Evolutionary conservation across 768 basidiomycete genomes (phyloP).

Genomic region (Calocybe gangraenosa): DNA sequence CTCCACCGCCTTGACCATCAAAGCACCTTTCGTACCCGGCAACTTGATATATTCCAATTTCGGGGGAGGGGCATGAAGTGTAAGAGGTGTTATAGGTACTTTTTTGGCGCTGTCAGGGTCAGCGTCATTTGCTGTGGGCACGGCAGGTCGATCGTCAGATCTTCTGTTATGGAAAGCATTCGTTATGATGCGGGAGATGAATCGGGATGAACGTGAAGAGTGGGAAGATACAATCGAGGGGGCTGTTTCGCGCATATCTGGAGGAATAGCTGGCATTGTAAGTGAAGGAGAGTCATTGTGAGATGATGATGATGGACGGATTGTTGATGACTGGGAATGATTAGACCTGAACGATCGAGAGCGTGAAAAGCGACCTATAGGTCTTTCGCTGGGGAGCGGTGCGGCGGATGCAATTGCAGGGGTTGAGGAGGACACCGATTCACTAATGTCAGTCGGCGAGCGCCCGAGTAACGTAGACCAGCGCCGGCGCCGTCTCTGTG

Average conservation of each 20-base stretch:
- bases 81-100: slow-evolving; percentile 24
- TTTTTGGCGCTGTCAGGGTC: slow-evolving; percentile 38
- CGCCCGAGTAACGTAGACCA: slow-evolving; percentile 66
- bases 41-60: slow-evolving; percentile 92
- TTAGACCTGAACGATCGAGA: slow-evolving; percentile 39
- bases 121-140: slow-evolving; percentile 29
- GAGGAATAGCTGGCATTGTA: slow-evolving; percentile 19
- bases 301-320: slow-evolving; percentile 23
- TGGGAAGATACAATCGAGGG: slow-evolving; percentile 26
- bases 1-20: slow-evolving; percentile 84
- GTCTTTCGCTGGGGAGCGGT: slow-evolving; percentile 22
- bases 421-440: slow-evolving; percentile 11
- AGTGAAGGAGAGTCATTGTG: slow-evolving; percentile 18
- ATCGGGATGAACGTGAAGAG: slow-evolving; percentile 50
- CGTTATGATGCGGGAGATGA: slow-evolving; percentile 67
- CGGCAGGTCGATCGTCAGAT: slow-evolving; percentile 49
- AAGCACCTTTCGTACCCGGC: slow-evolving; percentile 83
- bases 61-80: slow-evolving; percentile 62
- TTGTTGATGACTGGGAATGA: slow-evolving; percentile 25
- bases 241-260: slow-evolving; percentile 18
- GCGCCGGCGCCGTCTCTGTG: slow-evolving; percentile 49
- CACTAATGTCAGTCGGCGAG: slow-evolving; percentile 21
- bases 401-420: slow-evolving; percentile 20
- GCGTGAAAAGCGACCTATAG: slow-evolving; percentile 27
- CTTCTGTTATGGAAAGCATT: slow-evolving; percentile 58